These are phyloP conservation scores for Puccinia coronata DNA, from an alignment of 1,284 basidiomycete species.

Conservation along the genomic window DNA sequence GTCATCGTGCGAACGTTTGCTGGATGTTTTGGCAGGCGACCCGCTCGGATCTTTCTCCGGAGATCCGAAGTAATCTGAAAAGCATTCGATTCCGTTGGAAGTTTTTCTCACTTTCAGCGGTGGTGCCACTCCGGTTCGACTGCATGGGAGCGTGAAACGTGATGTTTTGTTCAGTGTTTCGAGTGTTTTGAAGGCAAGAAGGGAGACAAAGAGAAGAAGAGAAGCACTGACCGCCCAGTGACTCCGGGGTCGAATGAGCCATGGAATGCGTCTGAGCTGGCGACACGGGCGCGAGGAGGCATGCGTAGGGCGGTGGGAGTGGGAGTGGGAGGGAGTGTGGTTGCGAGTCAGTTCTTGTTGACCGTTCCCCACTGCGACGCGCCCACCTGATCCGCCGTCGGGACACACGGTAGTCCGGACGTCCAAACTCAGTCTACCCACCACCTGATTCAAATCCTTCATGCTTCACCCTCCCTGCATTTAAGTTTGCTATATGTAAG, in stretches of 20 bases:
- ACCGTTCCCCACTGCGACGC: no score
- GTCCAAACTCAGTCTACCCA: no score
- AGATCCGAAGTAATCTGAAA: slow-evolving; percentile 41
- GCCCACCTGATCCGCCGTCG: no score
- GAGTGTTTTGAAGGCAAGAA: no score
- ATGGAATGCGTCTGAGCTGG: slow-evolving; percentile 11
- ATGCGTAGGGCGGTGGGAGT: not conserved
- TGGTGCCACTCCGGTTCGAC: slow-evolving; percentile 45
- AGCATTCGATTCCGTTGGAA: slow-evolving; percentile 47
- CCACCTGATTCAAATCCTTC: no score
- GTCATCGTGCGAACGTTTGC: not conserved
- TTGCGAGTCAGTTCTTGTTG: not conserved
- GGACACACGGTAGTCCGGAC: no score
- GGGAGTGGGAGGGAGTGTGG: not conserved
- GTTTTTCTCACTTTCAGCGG: slow-evolving; percentile 34
- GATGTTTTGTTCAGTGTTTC: not conserved
- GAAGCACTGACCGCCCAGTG: slow-evolving; percentile 18
- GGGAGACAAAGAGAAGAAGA: not conserved
- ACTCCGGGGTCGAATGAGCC: slow-evolving; percentile 37
- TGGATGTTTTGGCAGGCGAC: slow-evolving; percentile 5
- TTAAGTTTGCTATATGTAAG: no score
- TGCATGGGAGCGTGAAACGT: not conserved
- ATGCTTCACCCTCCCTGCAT: no score
- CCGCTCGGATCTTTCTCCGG: slow-evolving; percentile 33
- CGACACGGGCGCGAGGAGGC: slow-evolving; percentile 9